Evolutionary conservation across 495 filamentous ascomycete genomes (phyloP).

Genomic region (Oleoguttula mirabilis): DNA sequence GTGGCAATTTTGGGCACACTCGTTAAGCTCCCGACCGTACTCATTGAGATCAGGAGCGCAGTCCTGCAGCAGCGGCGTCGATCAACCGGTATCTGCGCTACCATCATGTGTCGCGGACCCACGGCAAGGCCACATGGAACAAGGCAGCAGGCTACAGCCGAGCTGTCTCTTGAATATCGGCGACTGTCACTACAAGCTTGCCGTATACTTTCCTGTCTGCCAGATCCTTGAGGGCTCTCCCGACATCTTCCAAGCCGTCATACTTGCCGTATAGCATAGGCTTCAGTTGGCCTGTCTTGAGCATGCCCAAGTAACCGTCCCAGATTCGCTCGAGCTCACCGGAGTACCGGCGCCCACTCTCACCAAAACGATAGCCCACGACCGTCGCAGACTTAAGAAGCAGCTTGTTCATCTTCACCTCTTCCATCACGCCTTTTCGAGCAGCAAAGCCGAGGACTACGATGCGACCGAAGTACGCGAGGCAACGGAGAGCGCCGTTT

Average conservation of each 20-base stretch:
- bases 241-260: slow-evolving; percentile 21
- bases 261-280: slow-evolving; percentile 27
- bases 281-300: slow-evolving; percentile 23
- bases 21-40: no score
- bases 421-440: slow-evolving; percentile 29
- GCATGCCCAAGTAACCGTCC: slow-evolving; percentile 27
- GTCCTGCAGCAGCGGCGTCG: no score
- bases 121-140: no score
- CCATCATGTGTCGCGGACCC: no score
- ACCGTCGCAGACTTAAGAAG: slow-evolving; percentile 25
- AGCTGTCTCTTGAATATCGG: slow-evolving; percentile 14
- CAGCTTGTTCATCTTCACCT: slow-evolving; percentile 27
- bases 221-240: slow-evolving; percentile 23
- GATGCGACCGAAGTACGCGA: slow-evolving; percentile 23
- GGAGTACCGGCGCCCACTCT: slow-evolving; percentile 26
- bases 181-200: slow-evolving; percentile 25
- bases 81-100: no score
- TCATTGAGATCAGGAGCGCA: no score
- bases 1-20: no score
- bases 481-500: slow-evolving; percentile 21
- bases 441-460: slow-evolving; percentile 30
- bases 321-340: slow-evolving; percentile 21
- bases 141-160: no score
- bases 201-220: slow-evolving; percentile 22
- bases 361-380: slow-evolving; percentile 31